Evolutionary conservation across 768 basidiomycete species (phyloP), one percentile per base, ranked within the genome.

Genomic region (Serendipita sp.): DNA sequence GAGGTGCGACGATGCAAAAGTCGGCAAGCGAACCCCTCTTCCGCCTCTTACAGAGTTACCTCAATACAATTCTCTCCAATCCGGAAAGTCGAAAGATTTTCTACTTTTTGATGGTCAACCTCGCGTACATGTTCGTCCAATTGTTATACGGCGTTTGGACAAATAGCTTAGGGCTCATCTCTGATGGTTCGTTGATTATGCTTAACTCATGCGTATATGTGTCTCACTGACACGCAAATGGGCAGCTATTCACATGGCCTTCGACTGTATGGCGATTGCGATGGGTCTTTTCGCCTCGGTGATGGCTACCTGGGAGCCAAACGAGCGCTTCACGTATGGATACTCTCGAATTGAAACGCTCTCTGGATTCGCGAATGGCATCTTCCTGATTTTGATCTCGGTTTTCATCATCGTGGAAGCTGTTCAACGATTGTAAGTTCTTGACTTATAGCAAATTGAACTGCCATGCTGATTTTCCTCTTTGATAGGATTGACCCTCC

Each of bases 381-480:
- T 96, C 64, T 95, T 95, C 71, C 76, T 93, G 2, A 85, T 95
- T 65, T 74, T 95, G 56, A 96, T 98, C 63, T 97, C 94, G 2
- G 84, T 98, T 65, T 99, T 98, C 72, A 99, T 99, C 71, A 86
- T 98, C 41, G 97, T 99, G 65, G 96, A 99, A 74, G 96, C 94
- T 1, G 83, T 98, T 43, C 92, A 98, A 73, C 80, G 96, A 67
- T 79, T 99, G 90, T 95, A 69, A 69, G 80, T 72, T 38, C 34
- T 38, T 11, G 24, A 4, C n/a, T n/a, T n/a, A 20, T 48, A 5
- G 45, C 34, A 14, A 48, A 5, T 5, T 17, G 14, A 34, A 31
- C 28, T 22, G 20, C 42, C 68, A 41, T 64, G 71, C 56, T 68
- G 17, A n/a, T n/a, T 5, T 7, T 14, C 7, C 17, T 17, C n/a